Evolutionary conservation across 768 basidiomycete genomes (phyloP).

Genomic region (Vararia minispora): DNA sequence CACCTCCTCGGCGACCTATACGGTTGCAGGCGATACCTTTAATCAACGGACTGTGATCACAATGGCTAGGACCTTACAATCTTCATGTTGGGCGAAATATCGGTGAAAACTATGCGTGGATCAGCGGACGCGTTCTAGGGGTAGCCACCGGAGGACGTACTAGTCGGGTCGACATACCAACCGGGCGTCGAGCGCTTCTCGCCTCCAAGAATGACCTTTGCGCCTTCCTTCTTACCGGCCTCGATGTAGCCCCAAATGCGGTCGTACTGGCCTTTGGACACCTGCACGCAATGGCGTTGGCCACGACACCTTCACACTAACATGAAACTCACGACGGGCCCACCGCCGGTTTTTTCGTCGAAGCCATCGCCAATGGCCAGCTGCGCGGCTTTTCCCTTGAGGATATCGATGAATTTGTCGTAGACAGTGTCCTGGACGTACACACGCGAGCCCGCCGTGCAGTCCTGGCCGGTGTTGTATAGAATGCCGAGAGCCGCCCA

Average conservation of each 20-base stretch:
- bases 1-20: too few species aligned
- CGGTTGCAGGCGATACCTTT: too few species aligned
- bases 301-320: neutral
- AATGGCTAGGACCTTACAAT: constrained; percentile 44
- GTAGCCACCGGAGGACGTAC: constrained; percentile 30
- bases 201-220: constrained; percentile 71
- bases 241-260: constrained; percentile 85
- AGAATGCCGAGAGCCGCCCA: constrained; percentile 84
- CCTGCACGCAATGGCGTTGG: constrained; percentile 27
- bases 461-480: constrained; percentile 89
- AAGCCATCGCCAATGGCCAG: constrained; percentile 75
- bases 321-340: constrained; percentile 59
- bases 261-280: constrained; percentile 79
- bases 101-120: constrained; percentile 55
- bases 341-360: constrained; percentile 61
- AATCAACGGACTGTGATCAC: neutral
- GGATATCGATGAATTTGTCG: constrained; percentile 64
- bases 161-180: constrained; percentile 84
- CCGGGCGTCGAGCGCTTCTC: constrained; percentile 66
- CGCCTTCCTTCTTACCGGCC: constrained; percentile 74
- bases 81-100: constrained; percentile 73
- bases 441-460: constrained; percentile 83
- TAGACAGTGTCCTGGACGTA: constrained; percentile 85
- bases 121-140: constrained; percentile 2
- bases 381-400: constrained; percentile 57